Evolutionary conservation across 2,329 filamentous ascomycete genomes (phyloP).

Genomic region (Coleophoma cylindrospora): DNA sequence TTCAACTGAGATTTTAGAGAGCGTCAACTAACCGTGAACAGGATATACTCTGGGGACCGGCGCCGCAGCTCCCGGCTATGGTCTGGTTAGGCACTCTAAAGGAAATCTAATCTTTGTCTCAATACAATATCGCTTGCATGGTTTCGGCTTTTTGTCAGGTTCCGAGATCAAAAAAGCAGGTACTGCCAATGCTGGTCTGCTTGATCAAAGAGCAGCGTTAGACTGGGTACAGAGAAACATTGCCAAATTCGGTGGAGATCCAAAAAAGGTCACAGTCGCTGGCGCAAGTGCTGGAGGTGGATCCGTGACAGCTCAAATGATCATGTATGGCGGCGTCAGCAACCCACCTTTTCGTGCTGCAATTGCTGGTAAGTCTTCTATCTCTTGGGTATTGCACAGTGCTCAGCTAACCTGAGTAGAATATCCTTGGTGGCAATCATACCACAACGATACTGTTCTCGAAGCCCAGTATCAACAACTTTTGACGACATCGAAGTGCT

Average conservation of each 20-base stretch:
- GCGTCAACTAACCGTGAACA: background rate
- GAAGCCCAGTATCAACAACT: background rate
- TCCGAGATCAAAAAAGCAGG: background rate
- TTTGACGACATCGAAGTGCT: background rate
- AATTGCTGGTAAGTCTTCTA: background rate
- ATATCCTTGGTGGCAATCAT: constrained; percentile 6
- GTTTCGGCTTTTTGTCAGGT: background rate
- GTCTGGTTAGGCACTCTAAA: background rate
- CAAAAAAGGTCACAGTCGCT: constrained; percentile 21
- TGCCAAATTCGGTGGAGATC: constrained; percentile 8
- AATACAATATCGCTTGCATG: background rate
- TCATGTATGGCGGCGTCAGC: background rate
- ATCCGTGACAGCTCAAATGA: background rate
- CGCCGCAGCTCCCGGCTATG: background rate
- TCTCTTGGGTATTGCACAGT: background rate
- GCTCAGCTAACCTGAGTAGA: background rate
- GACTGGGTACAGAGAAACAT: constrained; percentile 22
- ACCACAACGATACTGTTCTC: background rate
- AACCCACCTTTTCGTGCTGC: background rate
- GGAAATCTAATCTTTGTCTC: background rate
- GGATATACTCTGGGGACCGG: background rate
- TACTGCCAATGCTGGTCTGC: constrained; percentile 1
- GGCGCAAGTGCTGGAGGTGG: constrained; percentile 28
- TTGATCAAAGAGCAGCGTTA: constrained; percentile 3
- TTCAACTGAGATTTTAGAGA: too few relatives aligned